phyloP scores from a whole-genome alignment of 768 basidiomycete species.

The Pseudohyphozyma bogoriensis region DNA sequence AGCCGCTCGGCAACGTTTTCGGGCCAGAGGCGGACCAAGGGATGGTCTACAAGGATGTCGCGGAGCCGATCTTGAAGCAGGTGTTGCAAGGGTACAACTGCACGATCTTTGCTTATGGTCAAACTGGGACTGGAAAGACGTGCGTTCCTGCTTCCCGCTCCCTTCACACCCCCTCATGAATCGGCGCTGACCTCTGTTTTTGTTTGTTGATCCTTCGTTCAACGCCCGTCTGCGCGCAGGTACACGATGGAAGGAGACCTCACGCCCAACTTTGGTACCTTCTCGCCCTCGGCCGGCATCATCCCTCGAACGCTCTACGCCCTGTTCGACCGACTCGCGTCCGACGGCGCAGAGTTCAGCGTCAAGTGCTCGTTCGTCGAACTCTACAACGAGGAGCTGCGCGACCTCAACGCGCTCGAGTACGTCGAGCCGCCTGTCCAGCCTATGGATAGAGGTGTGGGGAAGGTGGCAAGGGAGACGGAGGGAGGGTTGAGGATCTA shows the following conservation, averaged over 20 bases:
- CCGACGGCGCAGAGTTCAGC: slow-evolving; percentile 65
- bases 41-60: slow-evolving; percentile 86
- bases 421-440: slow-evolving; percentile 41
- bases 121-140: slow-evolving; percentile 99
- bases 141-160: slow-evolving; percentile 43
- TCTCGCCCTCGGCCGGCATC: slow-evolving; percentile 83
- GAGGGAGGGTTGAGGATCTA: slow-evolving; percentile 66
- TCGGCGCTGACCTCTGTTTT: slow-evolving; percentile 35
- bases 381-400: slow-evolving; percentile 94
- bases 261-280: slow-evolving; percentile 69
- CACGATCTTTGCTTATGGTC: slow-evolving; percentile 84
- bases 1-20: slow-evolving; percentile 52
- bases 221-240: too few relatives aligned
- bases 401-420: slow-evolving; percentile 61
- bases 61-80: slow-evolving; percentile 81
- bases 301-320: slow-evolving; percentile 87
- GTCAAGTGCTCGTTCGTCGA: slow-evolving; percentile 92
- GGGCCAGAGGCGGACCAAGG: slow-evolving; percentile 94
- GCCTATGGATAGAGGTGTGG: slow-evolving; percentile 4
- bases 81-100: slow-evolving; percentile 96
- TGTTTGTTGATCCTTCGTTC: slow-evolving; percentile 35
- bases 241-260: slow-evolving; percentile 98
- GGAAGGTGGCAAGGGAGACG: background rate
- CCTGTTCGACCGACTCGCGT: slow-evolving; percentile 78
- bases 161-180: background rate